A percentile compares a stretch with the other conserved stretches of the same genome.
Conservation (phyloP, 1,284 basidiomycete genomes). For the Boletus holoroseus region DNA sequence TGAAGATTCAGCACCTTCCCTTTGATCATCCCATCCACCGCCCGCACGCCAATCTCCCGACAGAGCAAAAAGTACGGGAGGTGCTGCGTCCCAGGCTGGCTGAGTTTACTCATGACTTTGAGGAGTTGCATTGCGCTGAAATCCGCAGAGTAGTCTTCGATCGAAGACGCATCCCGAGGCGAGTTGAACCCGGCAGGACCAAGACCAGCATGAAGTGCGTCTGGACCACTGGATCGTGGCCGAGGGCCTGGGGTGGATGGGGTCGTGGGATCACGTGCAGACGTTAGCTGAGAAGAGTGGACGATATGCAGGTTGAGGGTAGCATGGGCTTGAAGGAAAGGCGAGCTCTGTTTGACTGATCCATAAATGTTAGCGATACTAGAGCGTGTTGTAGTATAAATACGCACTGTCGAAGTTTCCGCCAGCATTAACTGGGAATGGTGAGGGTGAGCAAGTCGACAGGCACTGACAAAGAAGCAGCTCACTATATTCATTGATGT, state of each 20-base stretch:
- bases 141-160: constrained; percentile 42
- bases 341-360: constrained; percentile 64
- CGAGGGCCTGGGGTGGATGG: constrained; percentile 34
- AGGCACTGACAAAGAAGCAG: not conserved
- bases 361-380: constrained; percentile 8
- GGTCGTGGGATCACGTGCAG: constrained; percentile 29
- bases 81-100: constrained; percentile 52
- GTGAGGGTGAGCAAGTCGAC: constrained; percentile 5
- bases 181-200: constrained; percentile 58
- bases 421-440: constrained; percentile 29
- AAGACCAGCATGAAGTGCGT: constrained; percentile 50
- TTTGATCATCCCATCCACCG: constrained; percentile 76
- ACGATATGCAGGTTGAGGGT: constrained; percentile 70
- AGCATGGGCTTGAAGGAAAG: constrained; percentile 72
- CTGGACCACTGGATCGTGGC: constrained; percentile 38
- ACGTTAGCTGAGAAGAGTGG: constrained; percentile 56
- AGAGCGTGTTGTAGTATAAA: not conserved
- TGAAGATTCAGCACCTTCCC: constrained; percentile 67
- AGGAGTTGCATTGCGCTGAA: constrained; percentile 70
- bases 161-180: constrained; percentile 30
- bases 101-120: constrained; percentile 68
- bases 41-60: constrained; percentile 67
- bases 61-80: constrained; percentile 74
- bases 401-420: constrained; percentile 34
- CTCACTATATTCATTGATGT: constrained; percentile 66